Percentiles rank a stretch among this genome's conserved stretches.
Evolutionary conservation across 2,329 filamentous ascomycete species (phyloP).

Genomic region (Incumbomyces lentus): DNA sequence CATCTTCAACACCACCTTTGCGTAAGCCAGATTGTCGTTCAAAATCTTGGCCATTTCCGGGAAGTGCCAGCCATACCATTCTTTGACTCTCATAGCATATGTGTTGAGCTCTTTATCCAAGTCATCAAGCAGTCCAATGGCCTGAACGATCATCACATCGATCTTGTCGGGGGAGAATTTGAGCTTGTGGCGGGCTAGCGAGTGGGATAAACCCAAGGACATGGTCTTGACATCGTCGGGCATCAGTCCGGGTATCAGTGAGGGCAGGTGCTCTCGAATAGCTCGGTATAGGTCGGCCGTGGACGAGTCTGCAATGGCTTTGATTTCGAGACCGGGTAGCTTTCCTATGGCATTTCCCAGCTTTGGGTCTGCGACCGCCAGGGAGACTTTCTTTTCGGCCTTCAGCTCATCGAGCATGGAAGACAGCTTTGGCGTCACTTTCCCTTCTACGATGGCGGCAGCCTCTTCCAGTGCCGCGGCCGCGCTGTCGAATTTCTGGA

Average conservation of each 20-base stretch:
- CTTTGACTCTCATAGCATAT: constrained; percentile 98
- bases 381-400: constrained; percentile 91
- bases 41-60: constrained; percentile 95
- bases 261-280: constrained; percentile 81
- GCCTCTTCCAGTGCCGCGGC: constrained; percentile 84
- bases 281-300: constrained; percentile 87
- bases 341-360: constrained; percentile 86
- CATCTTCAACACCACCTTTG: constrained; percentile 75
- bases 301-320: constrained; percentile 68
- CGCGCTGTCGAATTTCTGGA: constrained; percentile 93
- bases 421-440: constrained; percentile 79
- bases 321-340: constrained; percentile 76
- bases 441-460: constrained; percentile 78
- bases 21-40: constrained; percentile 92
- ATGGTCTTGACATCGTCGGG: constrained; percentile 85
- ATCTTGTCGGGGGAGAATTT: constrained; percentile 99
- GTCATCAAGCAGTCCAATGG: constrained; percentile 86
- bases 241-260: constrained; percentile 78
- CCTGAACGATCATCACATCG: constrained; percentile 98
- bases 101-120: constrained; percentile 98
- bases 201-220: constrained; percentile 92
- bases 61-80: constrained; percentile 99
- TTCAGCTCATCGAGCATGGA: constrained; percentile 80
- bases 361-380: constrained; percentile 89
- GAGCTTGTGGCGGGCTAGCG: constrained; percentile 90